Evolutionary conservation across 2,329 filamentous ascomycete species (phyloP).

Genomic region (Curvularia lunata): DNA sequence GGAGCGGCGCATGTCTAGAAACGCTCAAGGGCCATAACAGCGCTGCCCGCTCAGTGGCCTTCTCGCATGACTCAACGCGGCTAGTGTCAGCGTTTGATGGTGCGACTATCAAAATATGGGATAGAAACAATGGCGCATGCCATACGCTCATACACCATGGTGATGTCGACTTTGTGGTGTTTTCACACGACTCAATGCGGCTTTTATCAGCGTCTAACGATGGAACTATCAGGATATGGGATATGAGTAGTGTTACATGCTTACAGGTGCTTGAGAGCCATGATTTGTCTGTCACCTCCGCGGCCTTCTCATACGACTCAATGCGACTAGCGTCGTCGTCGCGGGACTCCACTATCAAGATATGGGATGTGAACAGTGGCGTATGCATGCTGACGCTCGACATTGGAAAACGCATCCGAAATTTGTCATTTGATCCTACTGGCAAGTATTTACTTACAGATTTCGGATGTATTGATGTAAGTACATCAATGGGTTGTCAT

Average conservation of each 20-base stretch:
- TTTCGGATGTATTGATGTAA: too few species aligned
- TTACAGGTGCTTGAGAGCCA: neutral
- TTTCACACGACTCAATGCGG: conserved; percentile 24
- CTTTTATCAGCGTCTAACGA: conserved; percentile 18
- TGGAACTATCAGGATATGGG: conserved; percentile 19
- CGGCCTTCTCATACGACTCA: too few species aligned
- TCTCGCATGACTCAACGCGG: too few species aligned
- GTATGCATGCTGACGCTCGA: neutral
- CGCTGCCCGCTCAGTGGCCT: too few species aligned
- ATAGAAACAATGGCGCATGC: neutral
- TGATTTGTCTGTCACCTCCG: too few species aligned
- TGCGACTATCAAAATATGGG: too few species aligned
- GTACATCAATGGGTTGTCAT: too few species aligned
- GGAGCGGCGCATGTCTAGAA: neutral
- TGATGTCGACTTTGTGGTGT: neutral
- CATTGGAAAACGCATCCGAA: neutral
- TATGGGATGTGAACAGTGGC: neutral
- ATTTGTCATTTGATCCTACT: neutral
- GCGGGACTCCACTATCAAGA: neutral
- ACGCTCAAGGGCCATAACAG: neutral
- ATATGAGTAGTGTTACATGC: neutral
- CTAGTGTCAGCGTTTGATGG: too few species aligned
- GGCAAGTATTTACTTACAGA: too few species aligned
- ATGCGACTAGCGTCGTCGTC: neutral
- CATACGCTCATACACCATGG: neutral